Evolutionary conservation across 164 flowering plant species (phyloP).

Genomic region (Macadamia integrifolia): DNA sequence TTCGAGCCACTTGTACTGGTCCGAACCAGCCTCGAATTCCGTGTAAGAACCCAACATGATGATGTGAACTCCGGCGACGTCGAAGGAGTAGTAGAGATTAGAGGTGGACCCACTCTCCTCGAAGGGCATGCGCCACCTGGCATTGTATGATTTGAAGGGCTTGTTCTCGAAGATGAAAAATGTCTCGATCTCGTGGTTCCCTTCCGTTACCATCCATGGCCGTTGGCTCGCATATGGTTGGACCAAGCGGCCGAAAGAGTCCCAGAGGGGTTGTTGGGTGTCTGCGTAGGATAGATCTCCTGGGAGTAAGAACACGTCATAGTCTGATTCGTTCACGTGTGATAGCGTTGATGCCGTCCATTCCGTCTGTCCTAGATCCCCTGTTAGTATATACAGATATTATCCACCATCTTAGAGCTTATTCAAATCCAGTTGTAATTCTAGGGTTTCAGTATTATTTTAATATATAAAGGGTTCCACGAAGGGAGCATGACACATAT

Average conservation of each 20-base stretch:
- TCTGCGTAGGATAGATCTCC: constrained; percentile 90
- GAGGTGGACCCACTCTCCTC: constrained; percentile 71
- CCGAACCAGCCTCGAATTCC: constrained; percentile 45
- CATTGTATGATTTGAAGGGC: constrained; percentile 62
- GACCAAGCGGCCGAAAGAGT: constrained; percentile 78
- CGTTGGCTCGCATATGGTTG: constrained; percentile 66
- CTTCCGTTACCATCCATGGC: constrained; percentile 92
- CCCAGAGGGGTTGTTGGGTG: constrained; percentile 64
- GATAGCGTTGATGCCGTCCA: constrained; percentile 74
- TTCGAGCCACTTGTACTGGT: constrained; percentile 68
- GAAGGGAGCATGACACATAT: too few species aligned
- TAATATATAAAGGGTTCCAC: too few species aligned
- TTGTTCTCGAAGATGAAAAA: constrained; percentile 39
- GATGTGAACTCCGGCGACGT: constrained; percentile 60
- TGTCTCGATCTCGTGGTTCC: constrained; percentile 75
- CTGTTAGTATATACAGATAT: constrained; percentile 21
- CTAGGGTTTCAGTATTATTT: too few species aligned
- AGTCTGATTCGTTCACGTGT: constrained; percentile 40
- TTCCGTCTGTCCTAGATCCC: constrained; percentile 91
- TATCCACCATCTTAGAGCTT: too few species aligned
- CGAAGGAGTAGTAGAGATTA: constrained; percentile 82
- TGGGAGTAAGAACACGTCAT: constrained; percentile 65
- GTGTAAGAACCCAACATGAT: constrained; percentile 87
- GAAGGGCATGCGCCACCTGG: constrained; percentile 79
- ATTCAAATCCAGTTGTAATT: too few species aligned